A percentile compares a stretch with the other conserved stretches of the same genome.
These are phyloP conservation scores for Dactylonectria macrodidyma DNA, from an alignment of 2,329 filamentous ascomycete genomes.

Conservation along the genomic window DNA sequence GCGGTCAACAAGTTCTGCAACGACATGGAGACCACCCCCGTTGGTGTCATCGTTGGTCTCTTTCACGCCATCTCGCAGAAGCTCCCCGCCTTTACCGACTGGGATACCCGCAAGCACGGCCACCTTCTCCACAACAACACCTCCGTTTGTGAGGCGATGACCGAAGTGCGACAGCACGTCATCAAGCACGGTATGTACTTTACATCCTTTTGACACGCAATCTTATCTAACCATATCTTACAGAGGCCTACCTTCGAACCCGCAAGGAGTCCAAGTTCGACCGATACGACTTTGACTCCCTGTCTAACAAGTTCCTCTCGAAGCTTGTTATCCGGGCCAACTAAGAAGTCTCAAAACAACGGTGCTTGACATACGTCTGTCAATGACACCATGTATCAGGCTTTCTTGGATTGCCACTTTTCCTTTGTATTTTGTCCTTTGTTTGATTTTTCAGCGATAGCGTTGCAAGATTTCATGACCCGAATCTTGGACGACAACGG, in stretches of 20 bases:
- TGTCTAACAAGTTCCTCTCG: conserved; percentile 97
- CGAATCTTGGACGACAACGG: conserved; percentile 51
- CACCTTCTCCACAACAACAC: conserved; percentile 91
- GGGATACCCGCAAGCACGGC: conserved; percentile 93
- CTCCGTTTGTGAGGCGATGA: conserved; percentile 96
- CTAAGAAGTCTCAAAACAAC: conserved; percentile 58
- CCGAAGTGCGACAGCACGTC: conserved; percentile 93
- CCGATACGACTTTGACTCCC: conserved; percentile 91
- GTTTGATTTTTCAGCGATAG: conserved; percentile 60
- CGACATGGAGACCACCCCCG: conserved; percentile 96
- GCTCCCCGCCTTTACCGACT: conserved; percentile 91
- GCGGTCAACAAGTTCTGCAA: conserved; percentile 95
- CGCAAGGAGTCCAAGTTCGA: conserved; percentile 88
- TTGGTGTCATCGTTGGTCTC: conserved; percentile 95
- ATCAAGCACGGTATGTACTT: conserved; percentile 87
- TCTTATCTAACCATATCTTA: conserved; percentile 42
- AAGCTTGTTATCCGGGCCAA: conserved; percentile 97
- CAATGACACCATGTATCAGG: conserved; percentile 32
- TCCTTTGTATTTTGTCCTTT: conserved; percentile 49
- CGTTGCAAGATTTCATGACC: conserved; percentile 57
- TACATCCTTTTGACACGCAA: background rate
- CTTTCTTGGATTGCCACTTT: conserved; percentile 34
- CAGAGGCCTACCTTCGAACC: conserved; percentile 89
- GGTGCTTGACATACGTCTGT: conserved; percentile 40
- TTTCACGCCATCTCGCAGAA: conserved; percentile 99